phyloP scores from a whole-genome alignment of 192 early-diverging fungal species.

The Umbelopsis isabellina region DNA sequence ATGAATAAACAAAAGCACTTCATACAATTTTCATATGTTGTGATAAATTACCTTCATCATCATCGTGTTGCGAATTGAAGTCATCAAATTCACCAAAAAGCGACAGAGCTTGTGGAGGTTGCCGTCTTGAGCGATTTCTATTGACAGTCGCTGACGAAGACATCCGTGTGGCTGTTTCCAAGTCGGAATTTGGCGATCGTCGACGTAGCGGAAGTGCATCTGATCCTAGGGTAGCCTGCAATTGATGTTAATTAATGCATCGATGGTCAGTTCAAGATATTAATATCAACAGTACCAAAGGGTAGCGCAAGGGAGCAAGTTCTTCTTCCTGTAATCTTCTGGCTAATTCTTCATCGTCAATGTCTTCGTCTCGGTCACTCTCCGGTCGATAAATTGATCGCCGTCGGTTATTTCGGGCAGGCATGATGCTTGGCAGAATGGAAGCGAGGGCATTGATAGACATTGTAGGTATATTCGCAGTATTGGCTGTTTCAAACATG shows the following conservation, averaged over 20 bases:
- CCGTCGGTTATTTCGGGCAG: too few relatives aligned
- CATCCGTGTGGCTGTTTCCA: not conserved
- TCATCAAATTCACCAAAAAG: not conserved
- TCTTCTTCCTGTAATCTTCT: slow-evolving; percentile 11
- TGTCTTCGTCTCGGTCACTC: not conserved
- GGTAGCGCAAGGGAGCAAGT: not conserved
- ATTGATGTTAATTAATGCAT: not conserved
- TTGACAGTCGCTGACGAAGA: not conserved
- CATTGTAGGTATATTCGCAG: not conserved
- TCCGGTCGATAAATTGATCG: not conserved
- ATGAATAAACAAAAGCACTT: too few relatives aligned
- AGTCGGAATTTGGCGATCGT: too few relatives aligned
- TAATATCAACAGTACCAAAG: not conserved
- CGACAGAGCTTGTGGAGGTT: not conserved
- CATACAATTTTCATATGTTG: not conserved
- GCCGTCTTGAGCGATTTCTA: not conserved
- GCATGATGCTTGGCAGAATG: not conserved
- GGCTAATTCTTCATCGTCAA: slow-evolving; percentile 1
- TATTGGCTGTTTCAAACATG: not conserved
- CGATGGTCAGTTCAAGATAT: too few relatives aligned
- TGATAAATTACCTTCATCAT: not conserved
- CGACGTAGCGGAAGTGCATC: not conserved
- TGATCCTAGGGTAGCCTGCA: not conserved
- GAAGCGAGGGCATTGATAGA: not conserved
- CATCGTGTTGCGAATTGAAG: not conserved